Evolutionary conservation across 2,329 filamentous ascomycete genomes (phyloP), one percentile per base, ranked within the genome.

Genomic region (Hirsutella thompsonii): DNA sequence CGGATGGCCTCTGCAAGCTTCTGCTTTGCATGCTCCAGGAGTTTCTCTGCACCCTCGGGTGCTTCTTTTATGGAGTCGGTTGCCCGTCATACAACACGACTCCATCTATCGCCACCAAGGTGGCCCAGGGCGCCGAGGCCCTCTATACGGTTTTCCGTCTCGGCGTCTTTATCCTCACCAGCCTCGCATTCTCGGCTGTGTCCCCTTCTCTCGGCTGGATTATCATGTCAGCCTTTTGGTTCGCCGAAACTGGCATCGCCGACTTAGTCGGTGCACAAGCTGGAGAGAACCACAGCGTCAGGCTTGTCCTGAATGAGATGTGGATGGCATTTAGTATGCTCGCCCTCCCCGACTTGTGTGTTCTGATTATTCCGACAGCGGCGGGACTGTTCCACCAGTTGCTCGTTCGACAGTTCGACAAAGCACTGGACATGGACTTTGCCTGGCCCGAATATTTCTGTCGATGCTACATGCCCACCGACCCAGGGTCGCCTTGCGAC

Each of bases 391-490:
- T 34, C 20, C 14, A 19, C 29, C 20, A 35, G 20, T 8, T 39
- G 30, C 30, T 39, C n/a, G 3, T 20, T 35, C 30, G 32, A 19
- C 30, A 26, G 5, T 42, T 42, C 20, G 11, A 19, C 38, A 8
- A 34, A 19, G 34, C 35, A 5, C 16, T 44, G 8, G 37, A 43
- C 26, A 19, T 40, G 28, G 39, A 49, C 11, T 18, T 43, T 21
- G 11, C 21, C 20, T 30, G 43, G 14, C 19, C 38, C 1, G 46
- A 44, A 13, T 29, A 21, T 20, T 37, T 43, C 10, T 10, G 40
- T 13, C 36, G 39, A 34, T 39, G 38, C 23, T 43, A 33, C 20
- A 44, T 37, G 26, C 46, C 46, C 18, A 39, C 41, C 2, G 11
- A 13, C 16, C 26, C 39, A 5, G 19, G 10, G 14, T 36, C 47